Percentiles rank a stretch among this genome's conserved stretches.
These are phyloP conservation scores for Penstemon newberryi DNA, from an alignment of 257 asterid species.

Conservation along the genomic window DNA sequence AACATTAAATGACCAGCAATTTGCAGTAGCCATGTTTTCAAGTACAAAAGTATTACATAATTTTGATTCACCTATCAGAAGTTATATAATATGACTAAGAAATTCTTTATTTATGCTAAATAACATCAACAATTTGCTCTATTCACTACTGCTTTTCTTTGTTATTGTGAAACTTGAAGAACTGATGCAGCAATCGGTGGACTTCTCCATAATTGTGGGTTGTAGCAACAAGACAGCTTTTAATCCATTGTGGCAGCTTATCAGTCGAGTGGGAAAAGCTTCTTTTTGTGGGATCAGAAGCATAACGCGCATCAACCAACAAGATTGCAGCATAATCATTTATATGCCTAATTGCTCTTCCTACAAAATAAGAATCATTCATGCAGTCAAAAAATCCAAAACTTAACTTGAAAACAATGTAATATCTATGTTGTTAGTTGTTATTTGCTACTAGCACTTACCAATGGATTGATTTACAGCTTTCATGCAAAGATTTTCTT, in stretches of 20 bases:
- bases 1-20: neutral
- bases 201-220: constrained; percentile 70
- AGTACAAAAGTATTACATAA: neutral
- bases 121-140: neutral
- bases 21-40: neutral
- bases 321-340: constrained; percentile 88
- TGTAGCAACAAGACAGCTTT: constrained; percentile 49
- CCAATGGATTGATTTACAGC: constrained; percentile 97
- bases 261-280: constrained; percentile 57
- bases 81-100: too few species aligned
- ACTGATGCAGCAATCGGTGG: constrained; percentile 74
- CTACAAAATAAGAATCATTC: constrained; percentile 40
- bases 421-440: neutral
- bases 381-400: constrained; percentile 16
- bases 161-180: constrained; percentile 72
- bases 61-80: neutral
- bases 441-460: constrained; percentile 31
- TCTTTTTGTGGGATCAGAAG: constrained; percentile 56
- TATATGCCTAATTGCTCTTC: constrained; percentile 90
- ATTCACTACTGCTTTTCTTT: constrained; percentile 36
- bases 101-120: neutral
- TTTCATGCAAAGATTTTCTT: constrained; percentile 98
- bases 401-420: constrained; percentile 3
- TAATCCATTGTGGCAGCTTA: constrained; percentile 93
- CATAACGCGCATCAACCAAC: constrained; percentile 84